Base-by-base conservation (phyloP, 1,284 basidiomycete species). In the Cryptococcus hybrid region DNA sequence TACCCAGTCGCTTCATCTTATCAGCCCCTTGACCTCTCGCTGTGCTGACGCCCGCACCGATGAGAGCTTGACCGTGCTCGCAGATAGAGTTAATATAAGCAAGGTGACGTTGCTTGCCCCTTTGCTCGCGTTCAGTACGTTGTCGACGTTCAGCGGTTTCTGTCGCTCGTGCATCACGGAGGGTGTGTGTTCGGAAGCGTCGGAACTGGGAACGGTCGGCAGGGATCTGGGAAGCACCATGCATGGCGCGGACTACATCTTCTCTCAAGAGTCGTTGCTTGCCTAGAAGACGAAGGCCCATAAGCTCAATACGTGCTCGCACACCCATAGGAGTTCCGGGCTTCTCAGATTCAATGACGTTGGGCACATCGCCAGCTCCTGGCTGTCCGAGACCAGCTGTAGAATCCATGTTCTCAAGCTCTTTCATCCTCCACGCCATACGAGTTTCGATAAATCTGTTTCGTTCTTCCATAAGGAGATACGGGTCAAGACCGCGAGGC, bases 91-190 rank as follows among this genome's bases (percentile, higher is more conserved):
- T 83, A 69, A 99, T 88, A 73, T 98, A 94, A 69, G 95, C 91
- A 70, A 96, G 85, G 71, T 99, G 96, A 73, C 96, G 94, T 81
- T 93, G 89, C 78, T 98, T 96, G 50, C 93, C 93, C 39, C 91
- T 86, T 52, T 88, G 87, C 78, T 99, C 95, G 24, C 94, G 87
- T 64, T 99, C 94, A 6, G 85, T 83, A 34, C 94, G 88, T 75
- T 99, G 96, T 73, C 90, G 88, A 57, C 92, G 84, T 79, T 99
- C 96, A 12, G 90, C 85, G 64, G 87, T 84, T 78, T 99, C 96
- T 2, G 92, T 97, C 75, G 84, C 85, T 42, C 92, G 88, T 15
- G 92, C 92, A 71, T 98, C 94, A 13, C 92, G 87, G 39, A 97
- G 81, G 0, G 88, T 88, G 36, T 91, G 90, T 71, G 94, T 95